Conservation (phyloP, 371 early-diverging fungal genomes). For the Rhizomucor miehei region DNA sequence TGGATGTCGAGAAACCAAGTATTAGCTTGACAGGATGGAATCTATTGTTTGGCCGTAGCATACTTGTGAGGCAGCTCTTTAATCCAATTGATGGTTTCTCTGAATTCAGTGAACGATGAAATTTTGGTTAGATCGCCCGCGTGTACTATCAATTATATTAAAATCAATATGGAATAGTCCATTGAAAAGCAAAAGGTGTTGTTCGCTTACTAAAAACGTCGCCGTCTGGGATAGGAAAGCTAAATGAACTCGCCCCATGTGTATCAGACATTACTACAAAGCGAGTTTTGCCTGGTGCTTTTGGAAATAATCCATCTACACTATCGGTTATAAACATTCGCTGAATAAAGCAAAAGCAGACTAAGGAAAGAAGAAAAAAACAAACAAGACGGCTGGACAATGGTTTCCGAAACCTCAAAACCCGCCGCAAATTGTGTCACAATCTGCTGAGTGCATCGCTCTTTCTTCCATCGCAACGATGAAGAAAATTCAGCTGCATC, state of each 20-base stretch:
- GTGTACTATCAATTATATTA: slow-evolving; percentile 28
- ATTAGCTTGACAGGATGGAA: slow-evolving; percentile 5
- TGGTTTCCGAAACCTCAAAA: no score
- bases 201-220: slow-evolving; percentile 34
- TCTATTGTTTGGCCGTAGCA: neutral
- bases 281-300: slow-evolving; percentile 17
- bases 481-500: no score
- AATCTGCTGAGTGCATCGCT: no score
- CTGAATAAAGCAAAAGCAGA: neutral
- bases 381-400: no score
- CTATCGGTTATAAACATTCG: slow-evolving; percentile 11
- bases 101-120: slow-evolving; percentile 19
- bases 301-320: slow-evolving; percentile 2
- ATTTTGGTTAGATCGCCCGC: slow-evolving; percentile 39
- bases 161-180: slow-evolving; percentile 1
- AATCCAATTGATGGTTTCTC: slow-evolving; percentile 30
- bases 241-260: slow-evolving; percentile 22
- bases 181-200: neutral
- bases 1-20: neutral
- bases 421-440: no score
- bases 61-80: slow-evolving; percentile 31
- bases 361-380: no score
- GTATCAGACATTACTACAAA: slow-evolving; percentile 49
- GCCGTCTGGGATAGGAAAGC: slow-evolving; percentile 38
- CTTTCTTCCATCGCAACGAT: no score